Base-by-base conservation (phyloP, 805 yeast genomes). In the Candida caryicola region DNA sequence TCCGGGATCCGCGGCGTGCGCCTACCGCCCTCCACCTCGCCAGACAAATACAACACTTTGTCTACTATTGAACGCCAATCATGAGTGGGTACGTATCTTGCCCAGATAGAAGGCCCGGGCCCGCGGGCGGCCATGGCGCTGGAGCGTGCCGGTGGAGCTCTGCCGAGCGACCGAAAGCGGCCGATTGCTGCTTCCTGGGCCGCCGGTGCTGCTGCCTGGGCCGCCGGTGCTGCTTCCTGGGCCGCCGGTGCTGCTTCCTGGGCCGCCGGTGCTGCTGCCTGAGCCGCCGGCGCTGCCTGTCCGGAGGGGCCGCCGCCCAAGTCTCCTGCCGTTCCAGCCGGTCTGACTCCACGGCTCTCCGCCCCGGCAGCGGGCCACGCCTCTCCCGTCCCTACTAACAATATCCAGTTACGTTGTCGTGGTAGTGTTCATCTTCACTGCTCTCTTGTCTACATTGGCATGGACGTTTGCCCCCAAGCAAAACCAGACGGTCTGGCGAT, bases 401-500 rank as follows among this genome's bases (percentile, higher is more conserved):
- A 47, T 47, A 38, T 8, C 17, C 47, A 82, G 90, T 36, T 85
- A 82, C 75, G 76, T 85, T 36, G 91, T 87, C 47, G 68, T 85
- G 41, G 65, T 76, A 41, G 83, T 79, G 21, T 69, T 88, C 44
- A 53, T 81, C 17, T 66, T 77, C 40, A 82, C 82, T 9, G 76
- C 72, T 18, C 73, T 71, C 17, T 63, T 76, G 30, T 78, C 88
- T 10, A 71, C 76, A n/a, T 69, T 74, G 31, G 81, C 89, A 43
- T 90, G 97, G 97, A 66, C 74, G 36, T 71, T 79, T 60, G 95
- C 96, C 6, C 96, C 97, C 32, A 82, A 83, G 62, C 76, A 82
- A 51, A 85, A 88, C 59, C 54, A 57, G 43, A 68, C 72, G 5
- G 73, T 66, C 23, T 68, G 65, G 64, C 59, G 73, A 44, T 67